A percentile compares a stretch with the other conserved stretches of the same genome.
Evolutionary conservation across 768 basidiomycete genomes (phyloP).

Genomic region (Boletus reticuloceps): DNA sequence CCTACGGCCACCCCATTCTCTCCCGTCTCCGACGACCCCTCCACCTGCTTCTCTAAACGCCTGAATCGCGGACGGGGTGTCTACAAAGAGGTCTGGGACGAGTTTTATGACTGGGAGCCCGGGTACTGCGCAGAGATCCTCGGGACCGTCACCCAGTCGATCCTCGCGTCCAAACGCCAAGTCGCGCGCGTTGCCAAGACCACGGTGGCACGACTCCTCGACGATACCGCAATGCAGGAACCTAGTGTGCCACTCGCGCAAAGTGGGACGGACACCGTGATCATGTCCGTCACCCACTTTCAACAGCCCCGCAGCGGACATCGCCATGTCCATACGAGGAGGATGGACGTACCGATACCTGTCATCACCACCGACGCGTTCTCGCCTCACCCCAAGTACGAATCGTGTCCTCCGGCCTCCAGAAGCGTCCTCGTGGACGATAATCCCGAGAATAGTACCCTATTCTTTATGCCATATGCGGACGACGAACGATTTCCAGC

Average conservation of each 20-base stretch:
- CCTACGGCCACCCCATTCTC: not conserved
- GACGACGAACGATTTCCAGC: constrained; percentile 43
- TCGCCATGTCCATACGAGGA: not conserved
- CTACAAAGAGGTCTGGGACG: constrained; percentile 40
- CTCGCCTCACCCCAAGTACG: constrained; percentile 36
- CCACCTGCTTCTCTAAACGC: not conserved
- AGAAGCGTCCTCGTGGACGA: constrained; percentile 26
- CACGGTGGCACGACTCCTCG: constrained; percentile 2
- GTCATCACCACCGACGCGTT: constrained; percentile 13
- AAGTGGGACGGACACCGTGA: not conserved
- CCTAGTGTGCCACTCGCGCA: not conserved
- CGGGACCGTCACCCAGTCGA: constrained; percentile 8
- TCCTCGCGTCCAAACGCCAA: constrained; percentile 6
- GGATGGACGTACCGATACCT: constrained; percentile 9
- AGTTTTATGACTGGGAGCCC: constrained; percentile 48
- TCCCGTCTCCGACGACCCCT: not conserved
- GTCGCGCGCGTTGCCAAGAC: constrained; percentile 14
- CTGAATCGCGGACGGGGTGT: constrained; percentile 26
- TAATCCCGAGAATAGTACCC: not conserved
- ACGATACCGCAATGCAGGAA: no score
- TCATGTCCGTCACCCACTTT: constrained; percentile 11
- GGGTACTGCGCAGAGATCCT: constrained; percentile 28
- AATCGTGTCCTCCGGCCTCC: constrained; percentile 45
- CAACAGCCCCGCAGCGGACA: not conserved
- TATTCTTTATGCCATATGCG: constrained; percentile 44